Percentiles rank a stretch among this genome's conserved stretches.
These are phyloP conservation scores for Endotrypanum monterogeii DNA, from an alignment of 208 protist genomes.

Conservation along the genomic window DNA sequence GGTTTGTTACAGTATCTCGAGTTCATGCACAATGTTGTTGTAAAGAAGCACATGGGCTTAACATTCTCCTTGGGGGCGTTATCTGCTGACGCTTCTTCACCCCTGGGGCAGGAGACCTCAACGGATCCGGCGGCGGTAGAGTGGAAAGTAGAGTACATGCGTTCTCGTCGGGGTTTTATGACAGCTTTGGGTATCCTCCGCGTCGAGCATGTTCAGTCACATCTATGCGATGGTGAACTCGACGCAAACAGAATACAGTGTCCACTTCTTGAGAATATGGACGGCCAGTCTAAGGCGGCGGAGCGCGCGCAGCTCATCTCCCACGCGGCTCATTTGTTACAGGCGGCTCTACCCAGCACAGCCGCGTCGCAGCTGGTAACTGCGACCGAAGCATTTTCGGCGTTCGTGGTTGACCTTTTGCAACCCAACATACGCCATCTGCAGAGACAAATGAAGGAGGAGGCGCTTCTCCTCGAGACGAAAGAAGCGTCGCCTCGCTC, in stretches of 20 bases:
- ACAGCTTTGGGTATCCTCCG: slow-evolving; percentile 61
- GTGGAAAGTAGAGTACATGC: slow-evolving; percentile 73
- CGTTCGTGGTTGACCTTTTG: slow-evolving; percentile 28
- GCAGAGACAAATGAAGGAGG: slow-evolving; percentile 2
- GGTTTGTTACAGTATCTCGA: slow-evolving; percentile 63
- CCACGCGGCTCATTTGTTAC: slow-evolving; percentile 18
- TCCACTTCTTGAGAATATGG: background rate
- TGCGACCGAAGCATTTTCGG: slow-evolving; percentile 13
- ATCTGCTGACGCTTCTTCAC: slow-evolving; percentile 5
- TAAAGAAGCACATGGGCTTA: slow-evolving; percentile 16
- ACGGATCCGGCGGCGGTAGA: slow-evolving; percentile 23
- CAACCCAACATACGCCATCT: slow-evolving; percentile 14
- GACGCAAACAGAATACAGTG: background rate
- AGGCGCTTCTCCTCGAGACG: background rate
- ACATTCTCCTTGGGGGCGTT: background rate
- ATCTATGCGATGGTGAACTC: slow-evolving; percentile 22
- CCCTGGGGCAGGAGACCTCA: slow-evolving; percentile 17
- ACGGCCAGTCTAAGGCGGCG: slow-evolving; percentile 4
- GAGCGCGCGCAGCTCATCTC: slow-evolving; percentile 23
- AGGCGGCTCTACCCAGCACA: slow-evolving; percentile 9
- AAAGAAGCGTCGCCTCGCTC: background rate
- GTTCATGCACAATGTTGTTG: slow-evolving; percentile 29
- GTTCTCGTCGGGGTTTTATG: slow-evolving; percentile 39
- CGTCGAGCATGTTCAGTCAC: slow-evolving; percentile 53
- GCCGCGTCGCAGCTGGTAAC: slow-evolving; percentile 5